Percentiles rank a stretch among this genome's conserved stretches.
These are phyloP conservation scores for Verticillium alfalfae DNA, from an alignment of 2,329 filamentous ascomycete species.

Conservation along the genomic window DNA sequence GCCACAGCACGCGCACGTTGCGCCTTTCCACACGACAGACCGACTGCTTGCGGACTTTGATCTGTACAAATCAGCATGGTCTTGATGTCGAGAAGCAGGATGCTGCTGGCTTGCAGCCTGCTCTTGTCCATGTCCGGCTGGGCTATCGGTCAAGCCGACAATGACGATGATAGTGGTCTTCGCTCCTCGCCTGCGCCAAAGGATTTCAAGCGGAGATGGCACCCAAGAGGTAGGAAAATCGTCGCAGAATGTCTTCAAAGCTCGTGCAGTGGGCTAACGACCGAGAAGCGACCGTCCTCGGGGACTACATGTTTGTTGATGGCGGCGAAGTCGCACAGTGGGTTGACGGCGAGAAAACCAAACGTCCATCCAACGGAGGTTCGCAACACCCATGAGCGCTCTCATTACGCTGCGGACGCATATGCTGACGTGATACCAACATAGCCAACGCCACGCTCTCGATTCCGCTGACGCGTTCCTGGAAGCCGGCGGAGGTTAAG, in stretches of 20 bases:
- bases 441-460: conserved; percentile 26
- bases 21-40: background rate
- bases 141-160: background rate
- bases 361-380: conserved; percentile 16
- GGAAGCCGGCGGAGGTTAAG: conserved; percentile 24
- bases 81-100: background rate
- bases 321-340: conserved; percentile 26
- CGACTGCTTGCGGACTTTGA: background rate
- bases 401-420: background rate
- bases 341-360: conserved; percentile 14
- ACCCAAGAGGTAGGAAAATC: background rate
- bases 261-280: background rate
- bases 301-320: conserved; percentile 30
- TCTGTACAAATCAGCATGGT: background rate
- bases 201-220: background rate
- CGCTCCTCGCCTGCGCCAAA: background rate
- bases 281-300: conserved; percentile 17
- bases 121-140: background rate
- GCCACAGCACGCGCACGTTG: no score
- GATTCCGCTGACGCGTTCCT: conserved; percentile 22
- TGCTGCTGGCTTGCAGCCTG: background rate
- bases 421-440: background rate
- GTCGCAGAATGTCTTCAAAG: background rate
- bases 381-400: conserved; percentile 1
- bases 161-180: background rate